Evolutionary conservation across 345 rosid genomes (phyloP), one percentile per base, ranked within the genome.

Genomic region (Clausena lansium): DNA sequence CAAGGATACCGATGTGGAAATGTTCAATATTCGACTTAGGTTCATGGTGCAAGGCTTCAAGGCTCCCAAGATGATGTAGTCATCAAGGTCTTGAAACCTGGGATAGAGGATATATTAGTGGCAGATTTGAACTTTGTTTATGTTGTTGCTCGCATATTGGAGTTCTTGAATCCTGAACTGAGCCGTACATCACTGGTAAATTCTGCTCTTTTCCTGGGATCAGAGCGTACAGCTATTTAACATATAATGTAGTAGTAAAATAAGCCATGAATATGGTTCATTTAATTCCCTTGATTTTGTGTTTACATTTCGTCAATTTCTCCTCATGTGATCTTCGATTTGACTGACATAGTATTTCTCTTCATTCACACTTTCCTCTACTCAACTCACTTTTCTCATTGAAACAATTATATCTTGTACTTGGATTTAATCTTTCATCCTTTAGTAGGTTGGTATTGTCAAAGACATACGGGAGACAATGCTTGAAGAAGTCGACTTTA

Each of bases 401-500:
- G 67, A n/a, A 79, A 25, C 33, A 67, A 32, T 63, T 32, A 47
- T 64, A n/a, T 54, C 32, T 36, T 20, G 71, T 77, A 50, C 70
- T 71, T 67, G 75, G 75, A 64, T 82, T 33, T 75, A 79, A 76
- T 76, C 36, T 61, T 39, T 38, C 70, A 27, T 81, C 68, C 58
- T 74, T 84, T 65, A 58, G 78, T 83, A 92, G 99, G 98, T 95
- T 71, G 94, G 88, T 80, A 87, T 95, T 79, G 90, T 95, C 78
- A 86, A 91, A 81, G 99, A 95, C 83, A 95, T 93, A 81, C 85
- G 98, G 71, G 96, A 89, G 63, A 93, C 99, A 41, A 92, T 95
- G 99, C 97, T 95, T 78, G 98, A 95, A 87, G 99, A 95, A 91
- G 98, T 93, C 71, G 93, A 95, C 85, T 95, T 95, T 84, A 73